Evolutionary conservation across 192 early-diverging fungal species (phyloP).

Genomic region (Mortierella hygrophila): DNA sequence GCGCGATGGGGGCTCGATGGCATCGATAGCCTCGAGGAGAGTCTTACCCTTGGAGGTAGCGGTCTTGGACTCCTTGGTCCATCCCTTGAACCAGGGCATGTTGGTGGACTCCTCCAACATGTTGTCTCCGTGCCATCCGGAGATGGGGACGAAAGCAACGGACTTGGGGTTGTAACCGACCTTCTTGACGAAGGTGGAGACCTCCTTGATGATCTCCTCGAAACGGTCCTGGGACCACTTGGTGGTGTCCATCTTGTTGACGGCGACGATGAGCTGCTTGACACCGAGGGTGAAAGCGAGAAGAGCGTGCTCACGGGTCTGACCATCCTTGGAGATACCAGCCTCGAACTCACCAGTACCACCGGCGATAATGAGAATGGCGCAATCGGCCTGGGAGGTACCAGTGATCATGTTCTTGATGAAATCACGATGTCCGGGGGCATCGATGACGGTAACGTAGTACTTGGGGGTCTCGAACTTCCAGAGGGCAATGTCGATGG

Average conservation of each 20-base stretch:
- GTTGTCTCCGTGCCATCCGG: constrained; percentile 99
- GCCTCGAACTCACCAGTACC: constrained; percentile 92
- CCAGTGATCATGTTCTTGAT: constrained; percentile 99
- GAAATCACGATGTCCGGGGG: constrained; percentile 99
- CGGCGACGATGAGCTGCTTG: constrained; percentile 97
- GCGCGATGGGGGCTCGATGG: constrained; percentile 92
- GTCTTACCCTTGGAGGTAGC: constrained; percentile 80
- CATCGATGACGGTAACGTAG: constrained; percentile 99
- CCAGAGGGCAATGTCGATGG: constrained; percentile 98
- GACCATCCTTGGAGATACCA: constrained; percentile 99
- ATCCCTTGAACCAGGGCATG: constrained; percentile 99
- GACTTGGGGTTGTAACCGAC: constrained; percentile 94
- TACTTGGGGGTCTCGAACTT: constrained; percentile 98
- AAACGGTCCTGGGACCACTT: constrained; percentile 95
- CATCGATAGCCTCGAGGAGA: constrained; percentile 94
- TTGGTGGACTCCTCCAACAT: constrained; percentile 93
- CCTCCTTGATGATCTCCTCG: constrained; percentile 97
- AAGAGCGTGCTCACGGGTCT: constrained; percentile 99
- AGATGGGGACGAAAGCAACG: constrained; percentile 97
- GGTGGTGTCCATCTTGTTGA: constrained; percentile 99
- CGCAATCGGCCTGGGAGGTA: constrained; percentile 98
- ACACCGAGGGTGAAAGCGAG: constrained; percentile 99
- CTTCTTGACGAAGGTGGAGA: constrained; percentile 96
- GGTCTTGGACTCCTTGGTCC: constrained; percentile 91
- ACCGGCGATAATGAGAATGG: constrained; percentile 94